phyloP scores from a whole-genome alignment of 768 basidiomycete genomes.

The Tricholoma bakamatsutake region DNA sequence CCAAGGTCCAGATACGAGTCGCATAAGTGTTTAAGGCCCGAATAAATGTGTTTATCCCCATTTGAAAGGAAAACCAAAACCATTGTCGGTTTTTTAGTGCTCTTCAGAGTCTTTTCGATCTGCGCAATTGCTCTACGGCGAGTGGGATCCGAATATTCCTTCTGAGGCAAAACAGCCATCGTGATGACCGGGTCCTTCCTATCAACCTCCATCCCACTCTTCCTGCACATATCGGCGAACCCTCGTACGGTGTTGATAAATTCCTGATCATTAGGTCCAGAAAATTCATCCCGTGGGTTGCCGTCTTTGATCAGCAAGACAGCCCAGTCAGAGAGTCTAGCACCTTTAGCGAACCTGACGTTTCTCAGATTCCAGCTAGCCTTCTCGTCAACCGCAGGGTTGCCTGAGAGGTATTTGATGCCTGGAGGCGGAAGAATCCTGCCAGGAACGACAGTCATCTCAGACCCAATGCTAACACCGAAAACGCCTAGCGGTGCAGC shows the following conservation, averaged over 20 bases:
- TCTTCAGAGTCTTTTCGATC: conserved; percentile 38
- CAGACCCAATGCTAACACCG: conserved; percentile 46
- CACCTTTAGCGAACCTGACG: conserved; percentile 58
- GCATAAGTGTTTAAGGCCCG: conserved; percentile 67
- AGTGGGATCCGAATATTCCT: conserved; percentile 46
- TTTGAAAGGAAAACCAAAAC: conserved; percentile 62
- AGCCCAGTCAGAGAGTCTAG: conserved; percentile 53
- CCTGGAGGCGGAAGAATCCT: conserved; percentile 59
- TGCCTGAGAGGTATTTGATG: conserved; percentile 51
- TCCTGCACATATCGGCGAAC: conserved; percentile 57
- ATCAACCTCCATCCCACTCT: conserved; percentile 54
- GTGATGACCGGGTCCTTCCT: conserved; percentile 30
- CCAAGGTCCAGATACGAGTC: conserved; percentile 60
- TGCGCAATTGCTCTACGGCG: conserved; percentile 41
- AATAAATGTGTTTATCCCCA: conserved; percentile 71
- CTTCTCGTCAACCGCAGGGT: conserved; percentile 44
- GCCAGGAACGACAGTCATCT: conserved; percentile 70
- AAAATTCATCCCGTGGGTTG: conserved; percentile 53
- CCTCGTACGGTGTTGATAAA: conserved; percentile 40
- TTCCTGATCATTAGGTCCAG: conserved; percentile 45
- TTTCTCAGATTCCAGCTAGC: conserved; percentile 75
- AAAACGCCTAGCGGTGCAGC: conserved; percentile 46
- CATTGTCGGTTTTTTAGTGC: conserved; percentile 45
- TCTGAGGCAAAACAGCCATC: conserved; percentile 43
- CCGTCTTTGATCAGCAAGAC: conserved; percentile 65